Conservation (phyloP, 1,284 basidiomycete species). For the Malassezia yamatoensis region DNA sequence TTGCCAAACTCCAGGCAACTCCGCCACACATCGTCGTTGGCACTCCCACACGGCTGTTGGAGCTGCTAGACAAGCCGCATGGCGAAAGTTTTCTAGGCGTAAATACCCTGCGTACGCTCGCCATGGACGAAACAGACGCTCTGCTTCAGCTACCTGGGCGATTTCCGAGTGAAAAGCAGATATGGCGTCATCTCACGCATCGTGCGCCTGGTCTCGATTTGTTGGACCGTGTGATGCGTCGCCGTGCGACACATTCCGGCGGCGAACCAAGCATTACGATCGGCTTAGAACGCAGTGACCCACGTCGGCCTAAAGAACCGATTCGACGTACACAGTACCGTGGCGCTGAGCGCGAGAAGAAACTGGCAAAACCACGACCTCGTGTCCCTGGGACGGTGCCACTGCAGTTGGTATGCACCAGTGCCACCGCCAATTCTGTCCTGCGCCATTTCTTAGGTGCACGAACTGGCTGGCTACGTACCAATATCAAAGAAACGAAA, state of each 20-base stretch:
- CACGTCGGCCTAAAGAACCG: slow-evolving; percentile 23
- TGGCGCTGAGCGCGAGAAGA: slow-evolving; percentile 20
- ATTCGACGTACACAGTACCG: slow-evolving; percentile 30
- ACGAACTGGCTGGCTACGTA: slow-evolving; percentile 43
- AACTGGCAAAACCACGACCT: slow-evolving; percentile 19
- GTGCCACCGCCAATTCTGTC: slow-evolving; percentile 44
- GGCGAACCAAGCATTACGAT: slow-evolving; percentile 28
- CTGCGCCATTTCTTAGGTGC: slow-evolving; percentile 44
- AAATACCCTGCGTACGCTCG: slow-evolving; percentile 31
- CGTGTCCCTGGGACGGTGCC: slow-evolving; percentile 22
- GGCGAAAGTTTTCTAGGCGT: slow-evolving; percentile 32
- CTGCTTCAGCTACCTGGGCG: slow-evolving; percentile 39
- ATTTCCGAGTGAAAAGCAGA: slow-evolving; percentile 36
- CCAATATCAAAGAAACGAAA: slow-evolving; percentile 25
- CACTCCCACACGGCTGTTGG: slow-evolving; percentile 35
- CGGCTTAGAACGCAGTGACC: slow-evolving; percentile 32
- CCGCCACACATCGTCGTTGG: slow-evolving; percentile 42
- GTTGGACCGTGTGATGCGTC: slow-evolving; percentile 33
- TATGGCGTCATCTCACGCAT: slow-evolving; percentile 38
- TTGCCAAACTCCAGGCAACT: slow-evolving; percentile 20
- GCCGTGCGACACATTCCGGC: slow-evolving; percentile 32
- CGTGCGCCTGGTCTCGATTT: slow-evolving; percentile 34
- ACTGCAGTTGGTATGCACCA: slow-evolving; percentile 37
- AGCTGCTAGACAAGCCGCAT: slow-evolving; percentile 27
- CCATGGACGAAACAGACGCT: slow-evolving; percentile 42